A percentile compares a stretch with the other conserved stretches of the same genome.
phyloP scores from a whole-genome alignment of 768 basidiomycete species.

The Postia placenta region DNA sequence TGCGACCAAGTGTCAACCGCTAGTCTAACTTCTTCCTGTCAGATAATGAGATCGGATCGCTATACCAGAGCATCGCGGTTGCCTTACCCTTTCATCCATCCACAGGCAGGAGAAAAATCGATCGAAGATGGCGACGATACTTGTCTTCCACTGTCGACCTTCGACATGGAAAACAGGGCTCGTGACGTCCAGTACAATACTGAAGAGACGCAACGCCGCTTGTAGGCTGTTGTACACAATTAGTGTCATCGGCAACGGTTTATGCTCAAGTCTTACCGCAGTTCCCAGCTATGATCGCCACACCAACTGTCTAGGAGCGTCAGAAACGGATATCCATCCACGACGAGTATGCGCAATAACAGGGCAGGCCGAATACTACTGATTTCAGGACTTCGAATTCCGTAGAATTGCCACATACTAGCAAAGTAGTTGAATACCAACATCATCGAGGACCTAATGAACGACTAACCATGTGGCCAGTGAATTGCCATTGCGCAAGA shows the following conservation, averaged over 20 bases:
- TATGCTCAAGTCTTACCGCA: constrained; percentile 37
- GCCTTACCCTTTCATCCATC: constrained; percentile 58
- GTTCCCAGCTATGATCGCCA: constrained; percentile 39
- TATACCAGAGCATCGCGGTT: too few relatives aligned
- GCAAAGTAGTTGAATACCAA: not conserved
- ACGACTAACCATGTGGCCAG: constrained; percentile 50
- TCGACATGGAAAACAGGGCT: constrained; percentile 57
- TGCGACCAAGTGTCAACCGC: constrained; percentile 51
- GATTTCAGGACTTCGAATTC: constrained; percentile 50
- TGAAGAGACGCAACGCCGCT: constrained; percentile 51
- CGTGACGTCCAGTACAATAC: constrained; percentile 59
- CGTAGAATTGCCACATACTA: constrained; percentile 69
- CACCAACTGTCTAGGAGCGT: constrained; percentile 39
- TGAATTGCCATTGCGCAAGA: constrained; percentile 52
- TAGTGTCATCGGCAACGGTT: not conserved
- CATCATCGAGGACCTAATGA: not conserved
- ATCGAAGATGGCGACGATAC: constrained; percentile 51
- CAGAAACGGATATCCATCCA: constrained; percentile 60
- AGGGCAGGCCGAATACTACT: constrained; percentile 48
- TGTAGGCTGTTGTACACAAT: constrained; percentile 34
- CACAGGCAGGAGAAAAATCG: constrained; percentile 59
- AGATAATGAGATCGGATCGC: not conserved
- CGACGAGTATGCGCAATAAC: constrained; percentile 51
- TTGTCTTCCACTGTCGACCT: constrained; percentile 63
- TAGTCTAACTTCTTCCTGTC: constrained; percentile 64